Evolutionary conservation across 139 green algal species (phyloP), one percentile per base, ranked within the genome.

Genomic region (Nannochloris sp.): DNA sequence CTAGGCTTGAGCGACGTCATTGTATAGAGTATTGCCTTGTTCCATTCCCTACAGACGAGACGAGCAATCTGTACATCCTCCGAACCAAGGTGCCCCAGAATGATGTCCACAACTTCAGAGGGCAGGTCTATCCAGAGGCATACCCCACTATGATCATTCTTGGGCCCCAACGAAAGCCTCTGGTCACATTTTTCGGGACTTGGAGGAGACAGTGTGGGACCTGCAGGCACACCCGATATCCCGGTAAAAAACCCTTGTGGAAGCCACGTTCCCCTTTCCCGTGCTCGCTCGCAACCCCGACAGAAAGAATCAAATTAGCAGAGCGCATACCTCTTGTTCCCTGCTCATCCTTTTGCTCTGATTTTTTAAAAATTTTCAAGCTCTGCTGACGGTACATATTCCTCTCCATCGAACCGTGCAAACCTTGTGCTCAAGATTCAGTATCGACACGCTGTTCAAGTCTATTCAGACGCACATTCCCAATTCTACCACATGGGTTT

Each of bases 21-120:
- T 25, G 48, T 43, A 28, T 16, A 16, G 2, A 30, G 62, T 13
- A 78, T 25, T 2, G 43, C 40, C 5, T 50, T 6, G n/a, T 40
- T 56, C 71, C 71, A 78, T 36, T 70, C 49, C 14, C 26, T 36
- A 46, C 71, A 78, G 4, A 70, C 71, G 16, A 78, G 65, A 11
- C 65, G 58, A 16, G 49, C 65, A 1, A 43, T 31, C 20, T 65
- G 63, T 8, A 78, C 33, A 17, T 78, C 71, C 11, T 29, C 16
- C 11, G 26, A 56, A 2, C 36, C 33, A 31, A 78, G 59, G 11
- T 40, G 45, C 1, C 12, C 20, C 3, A 70, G 49, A 33, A 78
- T 68, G 40, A 26, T 25, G 40, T 48, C 20, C 49, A 71, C 49
- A 25, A 78, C 49, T 28, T 73, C 71, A 1, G 49, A 26, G 1